These are phyloP conservation scores for Canavalia ensiformis DNA, from an alignment of 306 rosid species.

Conservation along the genomic window DNA sequence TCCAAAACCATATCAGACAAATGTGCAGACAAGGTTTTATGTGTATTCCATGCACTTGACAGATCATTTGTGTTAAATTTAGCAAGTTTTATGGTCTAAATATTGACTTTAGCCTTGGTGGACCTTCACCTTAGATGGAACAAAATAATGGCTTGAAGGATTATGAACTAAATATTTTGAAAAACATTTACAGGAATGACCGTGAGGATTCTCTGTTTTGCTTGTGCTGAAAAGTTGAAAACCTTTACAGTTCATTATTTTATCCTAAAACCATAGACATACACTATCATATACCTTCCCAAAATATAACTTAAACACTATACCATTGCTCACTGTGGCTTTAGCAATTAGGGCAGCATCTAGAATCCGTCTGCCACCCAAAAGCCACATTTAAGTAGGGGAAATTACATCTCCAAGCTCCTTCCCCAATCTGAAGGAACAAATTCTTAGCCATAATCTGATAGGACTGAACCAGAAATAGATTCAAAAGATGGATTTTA, in stretches of 20 bases:
- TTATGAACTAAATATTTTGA: neutral
- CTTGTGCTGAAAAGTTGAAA: neutral
- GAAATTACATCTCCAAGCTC: neutral
- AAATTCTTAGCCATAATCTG: neutral
- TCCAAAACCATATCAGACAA: slow-evolving; percentile 8
- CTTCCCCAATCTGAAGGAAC: neutral
- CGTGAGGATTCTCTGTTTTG: neutral
- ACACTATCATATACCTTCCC: neutral
- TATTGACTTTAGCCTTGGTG: neutral
- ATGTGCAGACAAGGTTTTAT: slow-evolving; percentile 10
- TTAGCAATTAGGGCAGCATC: neutral
- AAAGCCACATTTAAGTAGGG: slow-evolving; percentile 15
- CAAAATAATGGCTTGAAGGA: neutral
- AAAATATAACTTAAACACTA: neutral
- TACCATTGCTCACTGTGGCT: neutral
- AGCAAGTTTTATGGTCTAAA: neutral
- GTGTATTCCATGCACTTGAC: slow-evolving; percentile 5
- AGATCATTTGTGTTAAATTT: neutral
- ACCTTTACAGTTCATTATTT: neutral
- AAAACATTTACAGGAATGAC: neutral
- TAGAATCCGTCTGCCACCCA: neutral
- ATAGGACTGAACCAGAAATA: neutral
- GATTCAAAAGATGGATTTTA: neutral
- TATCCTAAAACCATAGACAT: neutral
- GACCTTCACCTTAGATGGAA: slow-evolving; percentile 20